Conservation (phyloP, 2,329 filamentous ascomycete genomes). For the Juglanconis oblonga region DNA sequence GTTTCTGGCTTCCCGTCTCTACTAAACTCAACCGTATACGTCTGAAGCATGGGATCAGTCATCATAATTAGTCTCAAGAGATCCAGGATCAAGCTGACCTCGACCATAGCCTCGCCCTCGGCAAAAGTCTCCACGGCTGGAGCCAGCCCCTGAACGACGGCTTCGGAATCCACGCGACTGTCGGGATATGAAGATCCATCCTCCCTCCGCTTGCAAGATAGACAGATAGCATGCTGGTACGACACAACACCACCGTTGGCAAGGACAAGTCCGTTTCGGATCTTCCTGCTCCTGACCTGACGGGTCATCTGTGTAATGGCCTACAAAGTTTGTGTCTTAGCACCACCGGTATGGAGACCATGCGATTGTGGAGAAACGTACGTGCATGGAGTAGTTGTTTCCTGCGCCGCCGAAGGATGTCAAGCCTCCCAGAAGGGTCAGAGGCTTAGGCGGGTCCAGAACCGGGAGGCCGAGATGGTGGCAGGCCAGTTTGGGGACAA, state of each 20-base stretch:
- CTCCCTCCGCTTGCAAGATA: constrained; percentile 44
- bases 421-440: constrained; percentile 62
- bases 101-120: constrained; percentile 6
- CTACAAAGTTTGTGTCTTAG: constrained; percentile 19
- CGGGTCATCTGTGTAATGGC: constrained; percentile 55
- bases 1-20: constrained; percentile 12
- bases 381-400: constrained; percentile 71
- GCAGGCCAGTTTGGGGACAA: constrained; percentile 65
- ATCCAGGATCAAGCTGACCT: background rate
- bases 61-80: background rate
- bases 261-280: constrained; percentile 53
- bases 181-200: constrained; percentile 13
- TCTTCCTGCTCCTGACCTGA: constrained; percentile 43
- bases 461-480: constrained; percentile 55
- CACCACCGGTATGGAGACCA: background rate
- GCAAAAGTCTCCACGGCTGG: constrained; percentile 3
- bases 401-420: constrained; percentile 69
- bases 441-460: constrained; percentile 41
- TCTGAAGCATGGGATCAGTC: constrained; percentile 16
- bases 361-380: constrained; percentile 26
- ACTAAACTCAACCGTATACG: constrained; percentile 29
- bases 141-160: background rate
- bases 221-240: constrained; percentile 60
- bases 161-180: background rate
- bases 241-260: constrained; percentile 66